Percentiles rank a stretch among this genome's conserved stretches.
phyloP scores from a whole-genome alignment of 2,329 filamentous ascomycete species.

The Ceratocystis destructans region DNA sequence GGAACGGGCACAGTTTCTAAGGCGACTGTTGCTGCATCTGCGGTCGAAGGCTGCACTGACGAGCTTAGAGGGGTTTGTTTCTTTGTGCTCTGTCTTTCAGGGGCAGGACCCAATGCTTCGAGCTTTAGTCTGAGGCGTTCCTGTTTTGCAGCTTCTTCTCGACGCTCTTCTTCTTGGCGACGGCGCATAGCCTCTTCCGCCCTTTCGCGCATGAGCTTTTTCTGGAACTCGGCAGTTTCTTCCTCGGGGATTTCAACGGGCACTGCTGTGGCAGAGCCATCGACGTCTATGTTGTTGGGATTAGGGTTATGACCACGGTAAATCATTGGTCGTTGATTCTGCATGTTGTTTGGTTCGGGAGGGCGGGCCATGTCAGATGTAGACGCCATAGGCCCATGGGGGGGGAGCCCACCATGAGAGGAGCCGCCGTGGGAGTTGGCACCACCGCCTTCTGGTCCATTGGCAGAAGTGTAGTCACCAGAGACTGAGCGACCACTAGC shows the following conservation, averaged over 20 bases:
- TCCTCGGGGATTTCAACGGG: constrained; percentile 24
- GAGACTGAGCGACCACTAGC: neutral
- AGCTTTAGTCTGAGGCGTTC: constrained; percentile 61
- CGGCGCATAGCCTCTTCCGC: constrained; percentile 56
- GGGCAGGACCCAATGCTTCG: constrained; percentile 52
- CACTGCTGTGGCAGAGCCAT: neutral
- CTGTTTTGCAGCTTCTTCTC: constrained; percentile 56
- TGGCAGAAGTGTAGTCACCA: neutral
- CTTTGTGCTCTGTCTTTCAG: constrained; percentile 45
- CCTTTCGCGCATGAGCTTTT: constrained; percentile 59
- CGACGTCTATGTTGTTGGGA: neutral
- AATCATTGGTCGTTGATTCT: neutral
- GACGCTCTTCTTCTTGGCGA: constrained; percentile 52
- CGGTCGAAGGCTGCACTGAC: neutral
- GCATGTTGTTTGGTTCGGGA: neutral
- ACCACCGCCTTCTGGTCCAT: neutral
- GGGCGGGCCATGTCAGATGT: neutral
- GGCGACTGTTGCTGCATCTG: neutral
- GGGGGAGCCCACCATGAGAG: neutral
- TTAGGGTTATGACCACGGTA: neutral
- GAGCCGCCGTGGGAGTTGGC: no score
- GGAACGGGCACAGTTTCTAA: neutral
- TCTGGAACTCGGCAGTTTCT: constrained; percentile 49
- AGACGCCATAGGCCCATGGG: neutral
- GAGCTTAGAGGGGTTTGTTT: constrained; percentile 29